These are phyloP conservation scores for Penicillium expansum DNA, from an alignment of 2,329 filamentous ascomycete species.

Conservation along the genomic window DNA sequence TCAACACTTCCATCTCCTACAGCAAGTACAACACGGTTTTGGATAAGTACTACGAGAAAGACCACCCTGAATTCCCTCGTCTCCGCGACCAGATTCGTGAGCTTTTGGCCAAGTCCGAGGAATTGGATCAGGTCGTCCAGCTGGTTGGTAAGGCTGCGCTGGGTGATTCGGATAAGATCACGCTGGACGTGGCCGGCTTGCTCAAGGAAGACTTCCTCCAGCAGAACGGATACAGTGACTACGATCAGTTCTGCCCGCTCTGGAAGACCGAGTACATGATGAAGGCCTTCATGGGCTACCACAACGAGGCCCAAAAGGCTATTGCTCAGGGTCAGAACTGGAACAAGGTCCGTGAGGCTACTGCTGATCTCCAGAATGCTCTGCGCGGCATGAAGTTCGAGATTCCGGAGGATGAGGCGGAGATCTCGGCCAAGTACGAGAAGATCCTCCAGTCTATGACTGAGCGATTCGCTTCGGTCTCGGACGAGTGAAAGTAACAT, in stretches of 20 bases:
- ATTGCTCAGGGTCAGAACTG: slow-evolving; percentile 87
- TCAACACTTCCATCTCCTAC: slow-evolving; percentile 94
- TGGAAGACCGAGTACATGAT: slow-evolving; percentile 99
- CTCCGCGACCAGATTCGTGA: slow-evolving; percentile 91
- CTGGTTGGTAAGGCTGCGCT: slow-evolving; percentile 95
- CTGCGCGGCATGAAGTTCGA: slow-evolving; percentile 97
- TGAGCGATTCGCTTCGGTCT: slow-evolving; percentile 94
- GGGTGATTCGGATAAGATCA: slow-evolving; percentile 97
- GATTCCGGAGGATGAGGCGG: slow-evolving; percentile 78
- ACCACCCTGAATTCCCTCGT: slow-evolving; percentile 89
- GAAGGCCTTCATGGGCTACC: slow-evolving; percentile 98
- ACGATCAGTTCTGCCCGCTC: slow-evolving; percentile 97
- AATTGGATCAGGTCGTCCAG: slow-evolving; percentile 97
- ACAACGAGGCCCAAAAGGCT: slow-evolving; percentile 96
- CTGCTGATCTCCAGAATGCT: slow-evolving; percentile 77
- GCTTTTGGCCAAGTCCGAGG: slow-evolving; percentile 90
- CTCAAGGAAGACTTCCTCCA: slow-evolving; percentile 99
- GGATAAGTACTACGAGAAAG: slow-evolving; percentile 91
- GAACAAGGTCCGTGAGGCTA: slow-evolving; percentile 89
- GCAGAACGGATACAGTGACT: slow-evolving; percentile 98
- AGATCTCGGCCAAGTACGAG: slow-evolving; percentile 89
- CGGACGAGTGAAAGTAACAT: slow-evolving; percentile 71
- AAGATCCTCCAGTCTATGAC: slow-evolving; percentile 85
- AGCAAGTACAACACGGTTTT: slow-evolving; percentile 90
- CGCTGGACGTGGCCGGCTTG: slow-evolving; percentile 82